phyloP scores from a whole-genome alignment of 306 rosid genomes.

The Medicago lupulina region DNA sequence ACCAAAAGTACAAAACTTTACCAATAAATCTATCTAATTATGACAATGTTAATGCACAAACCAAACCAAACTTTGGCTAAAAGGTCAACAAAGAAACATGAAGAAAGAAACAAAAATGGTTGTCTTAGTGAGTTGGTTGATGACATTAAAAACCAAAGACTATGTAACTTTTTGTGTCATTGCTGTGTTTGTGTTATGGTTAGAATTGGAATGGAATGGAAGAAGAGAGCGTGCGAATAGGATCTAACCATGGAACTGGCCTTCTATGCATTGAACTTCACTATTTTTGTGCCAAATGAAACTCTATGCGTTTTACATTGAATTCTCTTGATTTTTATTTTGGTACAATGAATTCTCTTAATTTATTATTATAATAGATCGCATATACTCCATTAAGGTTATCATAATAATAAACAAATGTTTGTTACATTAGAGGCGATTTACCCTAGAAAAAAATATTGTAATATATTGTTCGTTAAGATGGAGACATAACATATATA shows the following conservation, averaged over 20 bases:
- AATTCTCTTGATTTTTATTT: background rate
- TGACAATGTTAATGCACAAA: background rate
- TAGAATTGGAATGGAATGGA: slow-evolving; percentile 8
- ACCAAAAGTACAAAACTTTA: background rate
- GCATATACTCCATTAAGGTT: too few relatives aligned
- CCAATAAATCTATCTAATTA: background rate
- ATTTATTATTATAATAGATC: too few relatives aligned
- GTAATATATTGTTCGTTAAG: too few relatives aligned
- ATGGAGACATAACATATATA: too few relatives aligned
- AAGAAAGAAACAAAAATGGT: slow-evolving; percentile 9
- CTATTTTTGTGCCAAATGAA: slow-evolving; percentile 28
- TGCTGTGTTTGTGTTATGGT: background rate
- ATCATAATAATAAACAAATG: too few relatives aligned
- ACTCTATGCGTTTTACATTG: background rate
- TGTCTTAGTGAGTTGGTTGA: background rate
- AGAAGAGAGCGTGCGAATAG: slow-evolving; percentile 43
- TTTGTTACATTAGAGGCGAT: too few relatives aligned
- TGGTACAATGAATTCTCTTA: too few relatives aligned
- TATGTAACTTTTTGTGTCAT: background rate
- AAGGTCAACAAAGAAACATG: background rate
- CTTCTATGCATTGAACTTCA: slow-evolving; percentile 31
- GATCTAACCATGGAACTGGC: slow-evolving; percentile 49
- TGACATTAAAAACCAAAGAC: background rate
- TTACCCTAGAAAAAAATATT: too few relatives aligned
- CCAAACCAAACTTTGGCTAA: background rate